Conservation (phyloP, 2,329 filamentous ascomycete species). For the Cryphonectria naterciae region DNA sequence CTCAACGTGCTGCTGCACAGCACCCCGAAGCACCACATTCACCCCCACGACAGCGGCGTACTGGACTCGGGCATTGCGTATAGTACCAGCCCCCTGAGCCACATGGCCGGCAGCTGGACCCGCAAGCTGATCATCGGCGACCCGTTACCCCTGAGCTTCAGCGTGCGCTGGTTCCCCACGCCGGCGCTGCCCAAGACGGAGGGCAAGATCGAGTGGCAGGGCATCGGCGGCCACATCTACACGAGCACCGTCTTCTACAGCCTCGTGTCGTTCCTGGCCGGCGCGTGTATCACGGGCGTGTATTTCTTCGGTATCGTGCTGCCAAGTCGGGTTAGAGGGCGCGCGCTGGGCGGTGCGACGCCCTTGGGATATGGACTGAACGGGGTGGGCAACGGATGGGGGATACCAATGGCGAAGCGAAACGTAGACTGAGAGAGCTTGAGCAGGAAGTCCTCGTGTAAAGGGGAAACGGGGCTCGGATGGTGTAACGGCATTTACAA, state of each 20-base stretch:
- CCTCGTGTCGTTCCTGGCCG: conserved; percentile 61
- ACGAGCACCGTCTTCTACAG: conserved; percentile 67
- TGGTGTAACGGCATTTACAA: conserved; percentile 20
- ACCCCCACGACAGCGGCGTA: conserved; percentile 72
- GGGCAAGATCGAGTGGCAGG: conserved; percentile 67
- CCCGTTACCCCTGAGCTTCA: conserved; percentile 76
- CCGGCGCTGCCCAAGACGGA: conserved; percentile 71
- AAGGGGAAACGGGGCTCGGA: conserved; percentile 43
- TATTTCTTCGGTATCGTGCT: conserved; percentile 66
- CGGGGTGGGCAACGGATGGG: conserved; percentile 62
- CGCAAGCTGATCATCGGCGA: conserved; percentile 85
- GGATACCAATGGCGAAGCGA: conserved; percentile 54
- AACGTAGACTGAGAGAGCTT: conserved; percentile 19
- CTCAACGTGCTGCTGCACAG: conserved; percentile 87
- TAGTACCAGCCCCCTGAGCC: conserved; percentile 72
- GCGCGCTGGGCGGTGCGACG: conserved; percentile 59
- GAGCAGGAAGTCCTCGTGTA: conserved; percentile 24
- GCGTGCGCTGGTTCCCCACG: conserved; percentile 84
- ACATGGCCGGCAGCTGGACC: conserved; percentile 55
- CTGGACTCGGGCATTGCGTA: conserved; percentile 89
- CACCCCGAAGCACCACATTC: conserved; percentile 64
- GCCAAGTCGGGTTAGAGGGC: conserved; percentile 55
- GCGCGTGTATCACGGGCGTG: conserved; percentile 55
- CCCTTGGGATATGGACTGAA: conserved; percentile 58
- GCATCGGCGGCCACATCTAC: conserved; percentile 66